phyloP scores from a whole-genome alignment of 257 asterid species.

The Solanum habrochaites region DNA sequence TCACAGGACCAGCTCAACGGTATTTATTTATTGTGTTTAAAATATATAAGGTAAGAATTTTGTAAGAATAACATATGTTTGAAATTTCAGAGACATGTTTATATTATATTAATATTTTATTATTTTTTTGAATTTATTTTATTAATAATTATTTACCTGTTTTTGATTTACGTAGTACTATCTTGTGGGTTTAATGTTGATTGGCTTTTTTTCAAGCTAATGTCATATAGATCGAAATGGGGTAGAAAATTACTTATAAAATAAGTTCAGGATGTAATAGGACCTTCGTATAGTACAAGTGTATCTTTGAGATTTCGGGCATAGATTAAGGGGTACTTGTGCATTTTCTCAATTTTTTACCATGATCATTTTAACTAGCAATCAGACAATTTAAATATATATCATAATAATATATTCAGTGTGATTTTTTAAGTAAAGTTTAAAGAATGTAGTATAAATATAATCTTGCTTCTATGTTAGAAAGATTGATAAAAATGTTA shows the following conservation, averaged over 20 bases:
- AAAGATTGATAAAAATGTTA: neutral
- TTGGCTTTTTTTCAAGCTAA: too few relatives aligned
- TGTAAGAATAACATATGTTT: rapidly evolving
- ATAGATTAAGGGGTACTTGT: rapidly evolving
- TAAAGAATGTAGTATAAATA: rapidly evolving
- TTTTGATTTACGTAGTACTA: rapidly evolving
- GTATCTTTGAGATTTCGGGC: rapidly evolving
- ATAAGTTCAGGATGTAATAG: too few relatives aligned
- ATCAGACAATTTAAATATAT: neutral
- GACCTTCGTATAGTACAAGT: too few relatives aligned
- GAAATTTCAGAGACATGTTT: too few relatives aligned
- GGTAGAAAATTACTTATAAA: too few relatives aligned
- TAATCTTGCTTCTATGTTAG: neutral
- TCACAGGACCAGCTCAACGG: neutral
- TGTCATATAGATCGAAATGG: too few relatives aligned
- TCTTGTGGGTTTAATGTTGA: too few relatives aligned
- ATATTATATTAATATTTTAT: too few relatives aligned
- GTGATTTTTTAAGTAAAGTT: neutral
- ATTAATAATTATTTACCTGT: too few relatives aligned
- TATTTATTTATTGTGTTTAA: neutral
- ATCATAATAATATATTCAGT: rapidly evolving
- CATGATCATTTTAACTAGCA: neutral
- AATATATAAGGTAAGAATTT: neutral
- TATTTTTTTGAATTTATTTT: too few relatives aligned
- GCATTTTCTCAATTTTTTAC: neutral